Base-by-base conservation (phyloP, 1,284 basidiomycete species). In the Cerrena zonata region DNA sequence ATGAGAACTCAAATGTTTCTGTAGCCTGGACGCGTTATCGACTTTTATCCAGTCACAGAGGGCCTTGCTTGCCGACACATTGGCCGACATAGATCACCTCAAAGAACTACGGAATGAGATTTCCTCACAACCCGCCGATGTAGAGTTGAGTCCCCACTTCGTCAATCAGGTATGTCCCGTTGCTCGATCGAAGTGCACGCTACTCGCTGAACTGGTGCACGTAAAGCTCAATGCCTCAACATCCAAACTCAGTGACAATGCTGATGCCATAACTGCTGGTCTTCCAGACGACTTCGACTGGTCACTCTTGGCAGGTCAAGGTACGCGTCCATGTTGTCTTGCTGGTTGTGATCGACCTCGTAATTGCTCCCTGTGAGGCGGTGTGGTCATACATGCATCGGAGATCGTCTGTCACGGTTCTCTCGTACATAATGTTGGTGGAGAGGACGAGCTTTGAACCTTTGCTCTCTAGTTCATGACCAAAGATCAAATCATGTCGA, bases 11-110 rank as follows among this genome's bases (percentile, higher is more conserved):
- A 38, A 30, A 18, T 26, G 21, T 4, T 50, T 46, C 5, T 52
- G 37, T 56, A 86, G 84, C 62, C 69, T 85, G 59, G 73, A 82
- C 68, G 82, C 82, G 71, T 79, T 88, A 56, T 75, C 80, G 59
- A 68, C 69, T 45, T 88, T 82, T 67, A 76, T 88, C 56, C 70
- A 78, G 52, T 70, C 74, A 38, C 86, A 88, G 64, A 76, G 68
- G 63, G 61, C 69, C 24, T 58, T 85, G 46, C 75, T 88, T 39
- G 71, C 73, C 43, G 74, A 75, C 25, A 82, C 82, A 27, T 74
- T 78, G 55, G 65, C 73, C 57, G 84, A 87, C 67, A 78, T 87
- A 62, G 75, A 74, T 45, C 67, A 72, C 21, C 69, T 87, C 21
- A 72, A 71, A 45, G 61, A 64, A 25, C 65, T 83, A 19, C 74